Percentiles rank a stretch among this genome's conserved stretches.
Evolutionary conservation across 805 yeast species (phyloP).

Genomic region (Grigorovia transvaalensis): DNA sequence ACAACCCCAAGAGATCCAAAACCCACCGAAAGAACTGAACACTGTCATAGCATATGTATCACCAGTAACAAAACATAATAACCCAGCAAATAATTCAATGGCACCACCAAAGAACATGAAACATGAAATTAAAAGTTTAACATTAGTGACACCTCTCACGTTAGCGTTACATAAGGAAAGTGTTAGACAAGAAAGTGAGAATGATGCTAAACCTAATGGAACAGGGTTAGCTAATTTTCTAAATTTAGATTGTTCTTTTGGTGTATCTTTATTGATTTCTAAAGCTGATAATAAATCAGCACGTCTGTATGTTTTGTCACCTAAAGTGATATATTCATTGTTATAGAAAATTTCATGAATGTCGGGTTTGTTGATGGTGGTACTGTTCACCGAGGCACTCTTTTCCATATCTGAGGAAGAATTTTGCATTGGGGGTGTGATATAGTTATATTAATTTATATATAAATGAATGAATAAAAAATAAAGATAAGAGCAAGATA

Average conservation of each 20-base stretch:
- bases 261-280: slow-evolving; percentile 1
- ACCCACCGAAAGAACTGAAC: slow-evolving; percentile 47
- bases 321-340: slow-evolving; percentile 32
- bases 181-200: slow-evolving; percentile 48
- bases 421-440: not conserved
- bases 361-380: not conserved
- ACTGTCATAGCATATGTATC: slow-evolving; percentile 65
- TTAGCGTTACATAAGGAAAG: slow-evolving; percentile 52
- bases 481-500: not conserved
- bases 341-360: slow-evolving; percentile 17
- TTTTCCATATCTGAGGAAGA: slow-evolving; percentile 3
- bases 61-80: slow-evolving; percentile 67
- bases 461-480: not conserved
- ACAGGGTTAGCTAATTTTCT: slow-evolving; percentile 63
- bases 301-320: slow-evolving; percentile 35
- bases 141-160: slow-evolving; percentile 56
- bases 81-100: slow-evolving; percentile 60
- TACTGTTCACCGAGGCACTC: not conserved
- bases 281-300: slow-evolving; percentile 43
- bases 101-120: slow-evolving; percentile 68
- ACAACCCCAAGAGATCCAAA: slow-evolving; percentile 70
- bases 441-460: not conserved
- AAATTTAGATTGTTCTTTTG: slow-evolving; percentile 5
- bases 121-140: slow-evolving; percentile 52
- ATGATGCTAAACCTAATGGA: slow-evolving; percentile 63